These are phyloP conservation scores for Inonotus obliquus DNA, from an alignment of 1,284 basidiomycete species.

Conservation along the genomic window DNA sequence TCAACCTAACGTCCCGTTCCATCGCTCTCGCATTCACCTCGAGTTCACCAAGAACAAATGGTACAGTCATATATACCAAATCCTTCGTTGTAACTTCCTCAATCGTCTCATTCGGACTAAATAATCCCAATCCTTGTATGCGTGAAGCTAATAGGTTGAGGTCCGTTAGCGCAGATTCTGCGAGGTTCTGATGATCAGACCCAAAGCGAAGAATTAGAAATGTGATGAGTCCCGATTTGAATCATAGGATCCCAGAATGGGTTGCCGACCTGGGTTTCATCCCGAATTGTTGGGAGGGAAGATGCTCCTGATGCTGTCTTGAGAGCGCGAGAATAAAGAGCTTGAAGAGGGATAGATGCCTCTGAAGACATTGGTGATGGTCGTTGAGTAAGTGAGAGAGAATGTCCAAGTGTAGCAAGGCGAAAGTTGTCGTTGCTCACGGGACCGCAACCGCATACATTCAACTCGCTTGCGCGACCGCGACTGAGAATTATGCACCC, in stretches of 20 bases:
- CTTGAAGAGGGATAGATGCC: slow-evolving; percentile 28
- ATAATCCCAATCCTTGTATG: slow-evolving; percentile 61
- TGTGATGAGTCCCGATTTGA: not conserved
- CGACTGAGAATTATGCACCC: not conserved
- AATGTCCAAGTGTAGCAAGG: not conserved
- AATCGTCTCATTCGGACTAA: slow-evolving; percentile 81
- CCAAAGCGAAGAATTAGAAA: not conserved
- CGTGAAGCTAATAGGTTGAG: slow-evolving; percentile 45
- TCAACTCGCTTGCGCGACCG: not conserved
- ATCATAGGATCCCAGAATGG: not conserved
- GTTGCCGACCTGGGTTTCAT: slow-evolving; percentile 44
- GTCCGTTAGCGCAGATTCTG: slow-evolving; percentile 50
- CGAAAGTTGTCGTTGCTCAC: too few species aligned
- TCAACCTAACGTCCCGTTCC: slow-evolving; percentile 55
- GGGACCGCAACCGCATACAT: slow-evolving; percentile 2
- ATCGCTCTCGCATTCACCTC: slow-evolving; percentile 59
- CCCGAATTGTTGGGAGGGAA: slow-evolving; percentile 42
- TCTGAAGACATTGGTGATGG: slow-evolving; percentile 14
- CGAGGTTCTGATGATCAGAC: slow-evolving; percentile 43
- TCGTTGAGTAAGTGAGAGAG: not conserved
- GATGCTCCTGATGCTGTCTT: slow-evolving; percentile 39
- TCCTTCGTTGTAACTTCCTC: slow-evolving; percentile 83
- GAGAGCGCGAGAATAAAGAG: slow-evolving; percentile 43
- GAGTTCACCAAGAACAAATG: slow-evolving; percentile 72
- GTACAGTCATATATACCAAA: slow-evolving; percentile 76